Conservation (phyloP, 257 asterid species). For the Avicennia marina region DNA sequence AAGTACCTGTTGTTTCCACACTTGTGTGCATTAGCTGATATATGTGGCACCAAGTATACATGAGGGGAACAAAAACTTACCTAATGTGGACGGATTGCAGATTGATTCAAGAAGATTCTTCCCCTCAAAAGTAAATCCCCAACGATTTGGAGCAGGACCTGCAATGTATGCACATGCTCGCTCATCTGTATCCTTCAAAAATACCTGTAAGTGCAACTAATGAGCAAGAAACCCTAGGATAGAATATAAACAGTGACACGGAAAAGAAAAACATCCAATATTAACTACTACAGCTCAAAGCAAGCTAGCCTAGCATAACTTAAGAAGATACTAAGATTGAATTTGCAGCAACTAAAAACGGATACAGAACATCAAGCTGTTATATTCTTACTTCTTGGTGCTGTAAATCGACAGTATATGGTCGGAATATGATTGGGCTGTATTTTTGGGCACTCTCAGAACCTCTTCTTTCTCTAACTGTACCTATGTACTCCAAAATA, state of each 20-base stretch:
- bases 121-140: slow-evolving; percentile 93
- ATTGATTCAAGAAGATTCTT: slow-evolving; percentile 62
- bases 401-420: slow-evolving; percentile 66
- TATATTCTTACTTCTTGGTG: slow-evolving; percentile 73
- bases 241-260: slow-evolving; percentile 5
- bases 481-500: slow-evolving; percentile 91
- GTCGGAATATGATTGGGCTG: slow-evolving; percentile 68
- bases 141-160: slow-evolving; percentile 99
- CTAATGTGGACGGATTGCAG: slow-evolving; percentile 30
- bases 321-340: slow-evolving; percentile 9
- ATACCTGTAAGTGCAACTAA: slow-evolving; percentile 55
- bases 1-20: background rate
- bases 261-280: slow-evolving; percentile 6
- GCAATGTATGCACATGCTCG: slow-evolving; percentile 99
- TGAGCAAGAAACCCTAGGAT: slow-evolving; percentile 9
- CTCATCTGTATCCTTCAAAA: slow-evolving; percentile 95
- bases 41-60: background rate
- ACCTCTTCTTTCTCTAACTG: slow-evolving; percentile 70
- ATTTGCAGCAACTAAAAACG: slow-evolving; percentile 11
- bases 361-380: background rate
- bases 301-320: slow-evolving; percentile 9
- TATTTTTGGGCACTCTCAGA: slow-evolving; percentile 58
- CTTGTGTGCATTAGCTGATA: background rate
- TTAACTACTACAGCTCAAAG: slow-evolving; percentile 13
- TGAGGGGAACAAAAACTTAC: slow-evolving; percentile 41